Evolutionary conservation across 768 basidiomycete genomes (phyloP).

Genomic region (Cystobasidium onofrii): DNA sequence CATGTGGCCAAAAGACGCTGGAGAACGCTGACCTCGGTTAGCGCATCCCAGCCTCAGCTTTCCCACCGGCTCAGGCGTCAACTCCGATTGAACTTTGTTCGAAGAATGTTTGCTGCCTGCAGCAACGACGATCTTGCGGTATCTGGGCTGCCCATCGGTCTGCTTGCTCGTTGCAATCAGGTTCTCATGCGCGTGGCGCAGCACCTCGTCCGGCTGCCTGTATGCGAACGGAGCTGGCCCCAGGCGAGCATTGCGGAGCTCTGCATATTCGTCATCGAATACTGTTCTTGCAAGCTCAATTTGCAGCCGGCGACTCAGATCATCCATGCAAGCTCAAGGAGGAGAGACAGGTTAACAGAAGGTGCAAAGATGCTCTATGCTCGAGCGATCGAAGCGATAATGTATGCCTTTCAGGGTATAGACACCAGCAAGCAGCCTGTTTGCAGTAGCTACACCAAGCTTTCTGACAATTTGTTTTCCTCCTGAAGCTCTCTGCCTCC

Average conservation of each 20-base stretch:
- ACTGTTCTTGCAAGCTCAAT: background rate
- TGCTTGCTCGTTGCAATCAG: background rate
- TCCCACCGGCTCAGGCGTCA: background rate
- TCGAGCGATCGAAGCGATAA: too few species aligned
- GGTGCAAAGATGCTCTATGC: too few species aligned
- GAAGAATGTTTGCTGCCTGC: slow-evolving; percentile 1
- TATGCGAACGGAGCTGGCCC: background rate
- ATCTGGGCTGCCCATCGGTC: background rate
- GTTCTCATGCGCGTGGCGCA: background rate
- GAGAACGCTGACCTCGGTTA: background rate
- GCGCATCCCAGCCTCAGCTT: background rate
- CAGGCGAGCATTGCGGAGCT: background rate
- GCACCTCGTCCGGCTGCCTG: background rate
- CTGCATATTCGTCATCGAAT: background rate
- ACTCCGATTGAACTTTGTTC: background rate
- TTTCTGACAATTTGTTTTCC: too few species aligned
- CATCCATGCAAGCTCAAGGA: too few species aligned
- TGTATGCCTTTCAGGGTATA: background rate
- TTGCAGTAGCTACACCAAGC: too few species aligned
- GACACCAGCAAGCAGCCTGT: too few species aligned
- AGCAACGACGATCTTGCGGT: background rate
- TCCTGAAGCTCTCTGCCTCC: too few species aligned
- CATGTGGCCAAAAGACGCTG: background rate
- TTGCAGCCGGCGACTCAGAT: too few species aligned
- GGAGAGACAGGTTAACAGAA: too few species aligned